Base-by-base conservation (phyloP, 371 early-diverging fungal species). In the Rhizopus delemar region DNA sequence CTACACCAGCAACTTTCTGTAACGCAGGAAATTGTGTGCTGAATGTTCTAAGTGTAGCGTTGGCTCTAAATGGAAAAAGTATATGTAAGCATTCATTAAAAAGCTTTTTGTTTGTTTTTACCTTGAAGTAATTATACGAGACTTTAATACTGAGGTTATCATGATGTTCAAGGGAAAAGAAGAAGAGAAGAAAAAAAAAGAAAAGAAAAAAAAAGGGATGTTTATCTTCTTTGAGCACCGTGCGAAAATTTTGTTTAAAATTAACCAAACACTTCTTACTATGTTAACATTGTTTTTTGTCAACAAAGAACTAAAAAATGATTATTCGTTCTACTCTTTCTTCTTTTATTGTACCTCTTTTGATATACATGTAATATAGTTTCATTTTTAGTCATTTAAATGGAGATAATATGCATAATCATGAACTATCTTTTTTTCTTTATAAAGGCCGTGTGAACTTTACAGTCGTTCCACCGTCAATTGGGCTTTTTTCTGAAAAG, bases 1-100 rank as follows among this genome's bases (percentile, higher is more conserved):
- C 80, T 33, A 75, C 75, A n/a, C 76, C 68, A 16, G 74, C 59
- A 11, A 66, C 65, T 59, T 63, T 51, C 35, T 77, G 77, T 6
- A 80, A 56, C 55, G 65, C 64, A 22, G 77, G 78, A 16, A 72
- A 66, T 51, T 74, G 71, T 11, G 75, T 74, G 15, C 72, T 68
- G 53, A 80, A 77, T 38, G 63, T 58, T 66, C 77, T 60, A 34
- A 41, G 34, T 29, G 28, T n/a, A n/a, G 5, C 5, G 11, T 22
- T 45, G 46, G 11, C 46, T 45, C 15, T 45, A 6, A 3, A 12
- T 22, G 6, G n/a, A 45, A 45, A 15, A 45, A 4, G 0, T 11
- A n/a, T 7, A 8, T 45, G 8, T 12, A 6, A n/a, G n/a, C 7
- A 45, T 45, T 45, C n/a, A 45, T 3, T 16, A 2, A 13, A n/a